A percentile compares a stretch with the other conserved stretches of the same genome.
phyloP scores from a whole-genome alignment of 2,329 filamentous ascomycete species.

The Knoxdaviesia proteae region DNA sequence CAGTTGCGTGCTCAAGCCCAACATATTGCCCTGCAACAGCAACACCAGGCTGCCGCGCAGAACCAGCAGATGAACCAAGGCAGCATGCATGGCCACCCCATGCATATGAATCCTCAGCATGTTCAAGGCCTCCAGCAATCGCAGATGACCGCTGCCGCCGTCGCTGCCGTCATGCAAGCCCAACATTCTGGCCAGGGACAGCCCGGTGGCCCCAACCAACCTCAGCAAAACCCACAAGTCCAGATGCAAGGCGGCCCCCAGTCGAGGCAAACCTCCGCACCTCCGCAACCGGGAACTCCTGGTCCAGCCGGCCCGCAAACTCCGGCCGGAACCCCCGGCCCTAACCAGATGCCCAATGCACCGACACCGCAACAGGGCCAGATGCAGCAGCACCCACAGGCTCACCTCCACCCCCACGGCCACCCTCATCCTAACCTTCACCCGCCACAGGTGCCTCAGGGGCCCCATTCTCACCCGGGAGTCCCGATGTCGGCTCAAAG shows the following conservation, averaged over 20 bases:
- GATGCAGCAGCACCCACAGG: too few relatives aligned
- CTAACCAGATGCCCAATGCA: slow-evolving; percentile 6
- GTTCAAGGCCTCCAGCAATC: slow-evolving; percentile 4
- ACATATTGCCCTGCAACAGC: slow-evolving; percentile 25
- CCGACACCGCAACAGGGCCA: slow-evolving; percentile 11
- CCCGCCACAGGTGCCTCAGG: too few relatives aligned
- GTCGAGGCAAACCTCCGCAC: slow-evolving; percentile 11
- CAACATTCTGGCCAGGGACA: slow-evolving; percentile 7
- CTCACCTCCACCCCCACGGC: too few relatives aligned
- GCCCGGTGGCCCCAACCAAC: slow-evolving; percentile 2
- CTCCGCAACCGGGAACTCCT: slow-evolving; percentile 20
- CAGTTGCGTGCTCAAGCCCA: slow-evolving; percentile 16
- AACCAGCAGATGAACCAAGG: slow-evolving; percentile 19
- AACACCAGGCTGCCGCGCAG: slow-evolving; percentile 11
- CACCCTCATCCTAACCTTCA: too few relatives aligned
- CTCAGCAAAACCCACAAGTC: slow-evolving; percentile 8
- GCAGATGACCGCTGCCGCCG: slow-evolving; percentile 4
- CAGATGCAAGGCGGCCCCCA: neutral
- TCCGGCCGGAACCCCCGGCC: slow-evolving; percentile 22
- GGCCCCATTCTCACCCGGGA: too few relatives aligned
- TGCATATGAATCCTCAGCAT: slow-evolving; percentile 24
- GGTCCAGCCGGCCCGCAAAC: slow-evolving; percentile 23
- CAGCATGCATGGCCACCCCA: slow-evolving; percentile 23
- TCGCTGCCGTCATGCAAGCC: slow-evolving; percentile 7
- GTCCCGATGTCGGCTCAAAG: too few relatives aligned